Base-by-base conservation (phyloP, 179 eudicot species). In the Vitellaria paradoxa region DNA sequence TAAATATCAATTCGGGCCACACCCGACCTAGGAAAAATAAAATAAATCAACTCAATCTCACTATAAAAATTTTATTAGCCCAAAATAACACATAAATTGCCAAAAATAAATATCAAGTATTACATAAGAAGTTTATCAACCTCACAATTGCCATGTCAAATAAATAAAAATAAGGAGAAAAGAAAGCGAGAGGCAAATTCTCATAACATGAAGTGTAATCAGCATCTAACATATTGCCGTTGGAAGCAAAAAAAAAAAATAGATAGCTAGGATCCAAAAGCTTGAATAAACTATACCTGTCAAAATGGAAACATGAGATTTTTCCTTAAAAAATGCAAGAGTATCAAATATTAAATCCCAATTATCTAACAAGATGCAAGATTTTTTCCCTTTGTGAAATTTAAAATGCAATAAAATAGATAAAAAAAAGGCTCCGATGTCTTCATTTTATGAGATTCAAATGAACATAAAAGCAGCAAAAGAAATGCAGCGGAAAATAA, bases 81-180 rank as follows among this genome's bases (percentile, higher is more conserved):
- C n/a, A n/a, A n/a, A n/a, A n/a, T n/a, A n/a, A n/a, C n/a, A n/a
- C n/a, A n/a, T n/a, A n/a, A n/a, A n/a, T n/a, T n/a, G n/a, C n/a
- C n/a, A n/a, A n/a, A n/a, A n/a, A n/a, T n/a, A n/a, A n/a, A n/a
- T n/a, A n/a, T n/a, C n/a, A n/a, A n/a, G n/a, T n/a, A n/a, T n/a
- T n/a, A n/a, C n/a, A n/a, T 94, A 70, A 94, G 71, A 72, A 94
- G 89, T 79, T 80, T 87, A 65, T 87, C 91, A 63, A 86, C 78
- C 97, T 89, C 40, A 46, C 20, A 76, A 52, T 37, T 20, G 63
- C 37, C 76, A 65, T 2, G 64, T 10, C 64, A 78, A 20, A 23
- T 37, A 68, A 46, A 66, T 47, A 47, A 49, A 64, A 18, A 49
- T 6, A 49, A 14, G 1, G 8, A 4, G 7, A 37, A 5, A 13